phyloP scores from a whole-genome alignment of 495 filamentous ascomycete genomes.

The Bryoglossum gracile region DNA sequence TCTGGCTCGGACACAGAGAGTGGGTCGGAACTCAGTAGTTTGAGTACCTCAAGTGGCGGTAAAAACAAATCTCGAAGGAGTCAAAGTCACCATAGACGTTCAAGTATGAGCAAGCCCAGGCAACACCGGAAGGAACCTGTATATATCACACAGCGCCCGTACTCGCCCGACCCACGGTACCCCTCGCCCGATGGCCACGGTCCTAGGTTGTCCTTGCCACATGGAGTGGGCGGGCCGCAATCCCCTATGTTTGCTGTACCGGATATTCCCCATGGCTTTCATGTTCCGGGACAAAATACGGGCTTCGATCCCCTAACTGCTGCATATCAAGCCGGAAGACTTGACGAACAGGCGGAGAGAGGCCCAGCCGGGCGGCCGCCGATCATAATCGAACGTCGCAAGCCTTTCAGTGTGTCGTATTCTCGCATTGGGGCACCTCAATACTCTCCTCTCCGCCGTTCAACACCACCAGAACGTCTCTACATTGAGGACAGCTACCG shows the following conservation, averaged over 20 bases:
- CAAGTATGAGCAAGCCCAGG: too few species aligned
- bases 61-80: too few species aligned
- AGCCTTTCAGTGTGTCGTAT: constrained; percentile 10
- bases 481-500: constrained; percentile 8
- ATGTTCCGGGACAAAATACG: neutral
- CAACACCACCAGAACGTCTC: neutral
- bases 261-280: constrained; percentile 7
- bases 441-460: neutral
- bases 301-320: constrained; percentile 10
- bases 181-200: too few species aligned
- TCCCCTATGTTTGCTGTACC: constrained; percentile 10
- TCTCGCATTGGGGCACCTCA: neutral
- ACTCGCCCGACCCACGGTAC: too few species aligned
- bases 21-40: constrained; percentile 11
- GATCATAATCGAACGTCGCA: constrained; percentile 10
- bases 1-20: constrained; percentile 4
- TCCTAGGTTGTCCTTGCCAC: too few species aligned
- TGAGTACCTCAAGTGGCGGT: too few species aligned
- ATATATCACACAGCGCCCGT: too few species aligned
- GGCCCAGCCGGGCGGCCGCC: constrained; percentile 2
- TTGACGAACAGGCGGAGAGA: constrained; percentile 15
- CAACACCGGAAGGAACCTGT: too few species aligned
- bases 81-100: neutral
- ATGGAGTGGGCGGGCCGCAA: neutral
- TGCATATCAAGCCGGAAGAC: constrained; percentile 21